Conservation (phyloP, 1,284 basidiomycete species). For the Amylostereum areolatum region DNA sequence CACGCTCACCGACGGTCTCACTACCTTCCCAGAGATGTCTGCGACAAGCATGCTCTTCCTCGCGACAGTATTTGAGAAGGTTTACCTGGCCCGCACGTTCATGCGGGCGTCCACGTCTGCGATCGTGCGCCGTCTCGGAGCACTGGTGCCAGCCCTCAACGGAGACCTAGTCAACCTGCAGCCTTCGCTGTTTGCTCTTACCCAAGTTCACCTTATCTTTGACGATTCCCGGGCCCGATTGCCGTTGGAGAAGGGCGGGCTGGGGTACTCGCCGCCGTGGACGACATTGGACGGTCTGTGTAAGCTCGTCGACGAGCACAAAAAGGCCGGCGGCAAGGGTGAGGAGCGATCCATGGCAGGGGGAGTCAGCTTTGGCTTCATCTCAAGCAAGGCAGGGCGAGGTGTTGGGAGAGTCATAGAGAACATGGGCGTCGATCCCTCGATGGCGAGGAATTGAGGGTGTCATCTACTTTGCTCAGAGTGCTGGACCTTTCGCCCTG, state of each 20-base stretch:
- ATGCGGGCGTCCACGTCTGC: slow-evolving; percentile 25
- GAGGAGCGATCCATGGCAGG: slow-evolving; percentile 24
- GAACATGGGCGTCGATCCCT: slow-evolving; percentile 10
- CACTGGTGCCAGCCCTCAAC: slow-evolving; percentile 40
- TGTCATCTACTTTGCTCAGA: not conserved
- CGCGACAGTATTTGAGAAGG: slow-evolving; percentile 47
- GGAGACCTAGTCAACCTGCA: slow-evolving; percentile 62
- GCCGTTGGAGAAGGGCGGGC: slow-evolving; percentile 51
- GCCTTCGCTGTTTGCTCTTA: slow-evolving; percentile 60
- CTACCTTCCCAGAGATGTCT: slow-evolving; percentile 43
- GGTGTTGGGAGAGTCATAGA: slow-evolving; percentile 28
- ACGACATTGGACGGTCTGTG: slow-evolving; percentile 42
- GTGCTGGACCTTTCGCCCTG: not conserved
- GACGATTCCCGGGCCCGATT: slow-evolving; percentile 64
- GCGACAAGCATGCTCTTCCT: slow-evolving; percentile 49
- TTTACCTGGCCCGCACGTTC: slow-evolving; percentile 41
- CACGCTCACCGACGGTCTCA: slow-evolving; percentile 36
- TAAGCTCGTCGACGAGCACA: slow-evolving; percentile 42
- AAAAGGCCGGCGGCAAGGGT: slow-evolving; percentile 27
- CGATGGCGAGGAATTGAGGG: slow-evolving; percentile 3
- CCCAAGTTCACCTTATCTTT: slow-evolving; percentile 58
- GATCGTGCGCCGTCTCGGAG: slow-evolving; percentile 26
- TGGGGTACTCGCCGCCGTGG: slow-evolving; percentile 58
- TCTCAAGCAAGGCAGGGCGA: slow-evolving; percentile 28
- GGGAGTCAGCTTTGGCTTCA: slow-evolving; percentile 33